phyloP scores from a whole-genome alignment of 371 early-diverging fungal species.

The Funneliformis caledonium region DNA sequence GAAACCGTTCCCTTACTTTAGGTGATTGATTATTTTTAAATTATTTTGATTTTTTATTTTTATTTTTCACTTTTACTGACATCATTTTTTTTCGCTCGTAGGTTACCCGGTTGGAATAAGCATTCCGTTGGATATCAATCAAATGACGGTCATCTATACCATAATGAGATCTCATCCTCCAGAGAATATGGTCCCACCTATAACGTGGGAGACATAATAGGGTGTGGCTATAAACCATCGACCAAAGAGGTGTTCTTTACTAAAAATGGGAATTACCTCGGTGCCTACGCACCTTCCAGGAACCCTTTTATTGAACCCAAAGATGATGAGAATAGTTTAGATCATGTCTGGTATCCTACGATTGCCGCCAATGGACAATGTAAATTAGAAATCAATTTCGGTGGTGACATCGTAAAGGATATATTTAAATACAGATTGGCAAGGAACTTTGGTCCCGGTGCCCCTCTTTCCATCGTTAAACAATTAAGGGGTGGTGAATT shows the following conservation, averaged over 20 bases:
- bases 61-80: conserved; percentile 2
- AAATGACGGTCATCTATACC: conserved; percentile 46
- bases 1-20: conserved; percentile 26
- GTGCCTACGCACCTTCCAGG: conserved; percentile 43
- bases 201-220: conserved; percentile 49
- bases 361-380: conserved; percentile 52
- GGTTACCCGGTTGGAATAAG: conserved; percentile 55
- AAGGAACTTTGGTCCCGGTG: conserved; percentile 7
- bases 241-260: conserved; percentile 53
- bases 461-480: not conserved
- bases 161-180: conserved; percentile 43
- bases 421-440: conserved; percentile 43
- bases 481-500: conserved; percentile 1
- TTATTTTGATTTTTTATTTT: not conserved
- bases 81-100: not conserved
- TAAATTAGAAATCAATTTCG: conserved; percentile 50
- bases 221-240: conserved; percentile 52
- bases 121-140: conserved; percentile 51
- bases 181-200: conserved; percentile 20
- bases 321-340: conserved; percentile 46
- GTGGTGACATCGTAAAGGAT: conserved; percentile 52
- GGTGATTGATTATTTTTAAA: not conserved
- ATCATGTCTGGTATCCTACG: conserved; percentile 47
- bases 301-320: not conserved
- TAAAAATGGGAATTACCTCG: conserved; percentile 48